These are phyloP conservation scores for Penicillium coprophilum DNA, from an alignment of 495 filamentous ascomycete genomes.

Conservation along the genomic window DNA sequence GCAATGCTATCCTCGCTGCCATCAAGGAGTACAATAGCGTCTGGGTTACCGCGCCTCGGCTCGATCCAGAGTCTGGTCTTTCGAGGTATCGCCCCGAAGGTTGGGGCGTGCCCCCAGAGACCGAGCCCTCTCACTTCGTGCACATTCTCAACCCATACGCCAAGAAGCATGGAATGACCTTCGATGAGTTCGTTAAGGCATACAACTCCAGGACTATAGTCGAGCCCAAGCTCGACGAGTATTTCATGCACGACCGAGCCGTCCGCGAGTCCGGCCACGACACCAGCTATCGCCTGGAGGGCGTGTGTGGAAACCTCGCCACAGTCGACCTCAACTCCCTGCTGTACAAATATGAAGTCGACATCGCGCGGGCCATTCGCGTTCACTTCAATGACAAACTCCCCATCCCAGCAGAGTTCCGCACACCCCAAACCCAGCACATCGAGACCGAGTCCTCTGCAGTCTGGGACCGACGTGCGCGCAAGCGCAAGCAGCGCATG, in stretches of 20 bases:
- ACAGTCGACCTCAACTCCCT: slow-evolving; percentile 93
- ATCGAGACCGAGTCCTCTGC: slow-evolving; percentile 74
- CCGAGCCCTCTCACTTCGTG: slow-evolving; percentile 81
- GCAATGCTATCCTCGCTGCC: slow-evolving; percentile 75
- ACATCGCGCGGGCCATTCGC: slow-evolving; percentile 82
- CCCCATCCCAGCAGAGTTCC: slow-evolving; percentile 75
- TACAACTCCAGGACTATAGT: slow-evolving; percentile 77
- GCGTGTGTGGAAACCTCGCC: slow-evolving; percentile 80
- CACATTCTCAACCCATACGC: slow-evolving; percentile 86
- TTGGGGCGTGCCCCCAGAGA: slow-evolving; percentile 91
- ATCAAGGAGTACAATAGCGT: slow-evolving; percentile 96
- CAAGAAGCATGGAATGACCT: slow-evolving; percentile 75
- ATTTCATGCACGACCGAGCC: slow-evolving; percentile 92
- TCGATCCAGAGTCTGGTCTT: slow-evolving; percentile 77
- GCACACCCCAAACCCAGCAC: slow-evolving; percentile 53
- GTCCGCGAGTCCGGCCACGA: slow-evolving; percentile 98
- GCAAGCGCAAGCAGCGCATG: slow-evolving; percentile 73
- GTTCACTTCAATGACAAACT: slow-evolving; percentile 77
- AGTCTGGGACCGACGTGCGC: slow-evolving; percentile 82
- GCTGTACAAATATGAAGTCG: slow-evolving; percentile 92
- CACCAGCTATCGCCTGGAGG: slow-evolving; percentile 88
- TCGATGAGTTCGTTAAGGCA: slow-evolving; percentile 77
- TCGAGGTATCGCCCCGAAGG: slow-evolving; percentile 87
- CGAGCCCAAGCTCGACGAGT: slow-evolving; percentile 89
- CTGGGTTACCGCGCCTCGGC: slow-evolving; percentile 78